Evolutionary conservation across 2,329 filamentous ascomycete species (phyloP).

Genomic region (Xylariaceae sp.): DNA sequence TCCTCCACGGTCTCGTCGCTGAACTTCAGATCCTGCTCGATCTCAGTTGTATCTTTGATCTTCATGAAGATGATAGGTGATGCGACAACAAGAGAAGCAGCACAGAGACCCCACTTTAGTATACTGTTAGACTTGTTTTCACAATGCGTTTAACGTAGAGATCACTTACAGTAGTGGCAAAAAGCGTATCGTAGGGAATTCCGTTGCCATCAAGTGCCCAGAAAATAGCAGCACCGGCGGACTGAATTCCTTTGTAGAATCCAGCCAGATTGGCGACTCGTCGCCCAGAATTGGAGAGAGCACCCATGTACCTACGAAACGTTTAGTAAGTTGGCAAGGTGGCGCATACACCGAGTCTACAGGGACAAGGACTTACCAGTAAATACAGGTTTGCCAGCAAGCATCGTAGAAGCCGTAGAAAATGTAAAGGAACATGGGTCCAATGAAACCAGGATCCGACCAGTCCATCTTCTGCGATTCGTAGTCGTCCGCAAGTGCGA

Average conservation of each 20-base stretch:
- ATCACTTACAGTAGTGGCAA: constrained; percentile 49
- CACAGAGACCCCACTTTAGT: constrained; percentile 67
- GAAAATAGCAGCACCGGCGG: constrained; percentile 75
- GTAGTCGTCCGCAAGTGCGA: constrained; percentile 12
- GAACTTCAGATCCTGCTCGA: constrained; percentile 80
- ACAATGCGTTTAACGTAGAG: not conserved
- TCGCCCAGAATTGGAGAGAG: constrained; percentile 86
- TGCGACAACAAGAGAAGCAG: constrained; percentile 69
- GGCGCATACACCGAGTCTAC: too few species aligned
- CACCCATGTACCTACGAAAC: constrained; percentile 73
- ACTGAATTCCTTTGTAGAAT: constrained; percentile 84
- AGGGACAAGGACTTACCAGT: constrained; percentile 70
- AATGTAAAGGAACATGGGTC: constrained; percentile 70
- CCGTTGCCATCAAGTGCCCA: constrained; percentile 64
- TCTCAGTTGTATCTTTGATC: constrained; percentile 73
- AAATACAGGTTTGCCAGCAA: constrained; percentile 83
- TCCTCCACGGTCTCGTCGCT: constrained; percentile 79
- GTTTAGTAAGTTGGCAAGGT: too few species aligned
- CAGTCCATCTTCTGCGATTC: constrained; percentile 44
- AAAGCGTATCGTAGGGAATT: constrained; percentile 65
- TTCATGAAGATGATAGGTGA: constrained; percentile 73
- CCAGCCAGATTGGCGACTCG: constrained; percentile 89
- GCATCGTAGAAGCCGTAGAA: constrained; percentile 56
- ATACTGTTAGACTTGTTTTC: constrained; percentile 1
- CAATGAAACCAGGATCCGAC: constrained; percentile 55